Evolutionary conservation across 805 yeast genomes (phyloP), one percentile per base, ranked within the genome.

Genomic region (Myxozyma monticola): DNA sequence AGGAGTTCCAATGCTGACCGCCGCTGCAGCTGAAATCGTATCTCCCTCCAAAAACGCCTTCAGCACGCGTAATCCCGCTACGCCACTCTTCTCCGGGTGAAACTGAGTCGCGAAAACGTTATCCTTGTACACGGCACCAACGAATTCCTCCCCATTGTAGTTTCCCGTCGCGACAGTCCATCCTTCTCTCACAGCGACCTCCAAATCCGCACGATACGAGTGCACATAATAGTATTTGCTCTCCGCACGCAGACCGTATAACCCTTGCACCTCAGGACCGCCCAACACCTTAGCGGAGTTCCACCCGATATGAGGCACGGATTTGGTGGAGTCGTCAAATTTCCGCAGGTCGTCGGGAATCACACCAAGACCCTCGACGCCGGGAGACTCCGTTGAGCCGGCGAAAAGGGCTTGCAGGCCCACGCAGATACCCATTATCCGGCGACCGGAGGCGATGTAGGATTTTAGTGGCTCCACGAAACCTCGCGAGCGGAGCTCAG

Each of bases 271-370:
- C 25, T 59, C 53, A n/a, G 55, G 46, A 0, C 62, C 60, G 15
- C 53, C 57, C 2, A 61, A 48, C 10, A 62, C 62, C 7, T 61
- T 62, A 10, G 75, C 68, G 40, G 78, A 76, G 65, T 89, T 91
- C 99, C 99, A 93, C 17, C 99, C 99, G 57, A 93, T 91, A 60
- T 88, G 90, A 1, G 99, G 99, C 6, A 93, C 99, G 10, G 96
- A 78, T 67, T 93, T 93, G 26, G 70, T 71, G 5, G 74, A 51
- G 12, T 69, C 71, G 59, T 83, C 78, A 64, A 93, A 93, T 62
- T 79, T 83, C 12, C 69, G 67, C 55, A 95, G 71, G 7, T 70
- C 69, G 26, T 70, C 72, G 28, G 74, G 75, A 2, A 86, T 70
- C 18, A 80, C 68, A 0, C 83, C 81, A 37, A 85, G 71, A n/a